Evolutionary conservation across 75 land plant species (phyloP).

Genomic region (Picea glauca): DNA sequence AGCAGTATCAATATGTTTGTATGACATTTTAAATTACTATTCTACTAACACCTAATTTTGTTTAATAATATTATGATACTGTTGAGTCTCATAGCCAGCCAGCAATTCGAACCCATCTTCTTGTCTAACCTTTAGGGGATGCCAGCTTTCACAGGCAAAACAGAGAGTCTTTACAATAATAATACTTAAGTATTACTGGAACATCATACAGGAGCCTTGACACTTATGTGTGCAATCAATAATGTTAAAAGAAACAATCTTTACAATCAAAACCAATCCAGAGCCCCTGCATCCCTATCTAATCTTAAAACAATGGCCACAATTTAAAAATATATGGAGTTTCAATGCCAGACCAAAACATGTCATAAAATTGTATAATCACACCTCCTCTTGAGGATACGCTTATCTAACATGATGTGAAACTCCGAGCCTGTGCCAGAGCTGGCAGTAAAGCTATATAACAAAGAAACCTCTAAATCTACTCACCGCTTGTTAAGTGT

Average conservation of each 20-base stretch:
- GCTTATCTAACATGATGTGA: not conserved
- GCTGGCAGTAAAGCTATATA: not conserved
- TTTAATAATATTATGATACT: too few relatives aligned
- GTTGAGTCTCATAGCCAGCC: not conserved
- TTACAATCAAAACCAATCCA: not conserved
- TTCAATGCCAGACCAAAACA: not conserved
- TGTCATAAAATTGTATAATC: not conserved
- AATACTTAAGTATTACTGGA: not conserved
- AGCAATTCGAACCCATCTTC: not conserved
- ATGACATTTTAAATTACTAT: too few relatives aligned
- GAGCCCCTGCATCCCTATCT: not conserved
- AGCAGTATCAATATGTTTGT: too few relatives aligned
- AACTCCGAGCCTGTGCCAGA: not conserved
- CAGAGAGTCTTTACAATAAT: not conserved
- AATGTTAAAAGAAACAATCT: not conserved
- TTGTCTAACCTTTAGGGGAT: not conserved
- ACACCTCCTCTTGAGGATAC: not conserved
- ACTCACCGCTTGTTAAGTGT: not conserved
- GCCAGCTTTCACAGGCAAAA: not conserved
- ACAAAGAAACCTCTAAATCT: not conserved
- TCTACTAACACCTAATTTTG: too few relatives aligned
- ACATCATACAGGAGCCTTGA: not conserved
- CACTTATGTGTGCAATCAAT: too few relatives aligned
- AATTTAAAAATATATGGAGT: conserved; percentile 7
- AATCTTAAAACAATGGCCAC: conserved; percentile 1